Evolutionary conservation across 768 basidiomycete species (phyloP), one percentile per base, ranked within the genome.

Genomic region (Tylopilus subfusipes): DNA sequence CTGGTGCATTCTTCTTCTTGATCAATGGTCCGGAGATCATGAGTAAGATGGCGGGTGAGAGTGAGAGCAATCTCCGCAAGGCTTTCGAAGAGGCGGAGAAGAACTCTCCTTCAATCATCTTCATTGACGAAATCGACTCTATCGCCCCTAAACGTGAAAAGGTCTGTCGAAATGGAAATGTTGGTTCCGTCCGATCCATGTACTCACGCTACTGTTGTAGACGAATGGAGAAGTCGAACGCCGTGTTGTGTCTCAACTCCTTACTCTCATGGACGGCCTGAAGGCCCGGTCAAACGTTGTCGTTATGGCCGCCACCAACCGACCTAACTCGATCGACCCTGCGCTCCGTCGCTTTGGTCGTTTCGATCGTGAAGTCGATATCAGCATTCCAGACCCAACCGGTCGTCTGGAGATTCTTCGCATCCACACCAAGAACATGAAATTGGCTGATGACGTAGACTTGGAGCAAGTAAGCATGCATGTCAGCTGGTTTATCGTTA

Each of bases 381-480:
- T 99, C 58, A 93, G 97, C 66, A 98, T 99, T 62, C 97, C 97
- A 42, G 97, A 99, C 73, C 97, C 97, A 0, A 98, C 96, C 55
- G 97, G 97, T 52, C 96, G 97, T 74, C 84, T 98, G 42, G 97
- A 99, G 71, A 99, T 98, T 67, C 87, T 98, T 57, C 90, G 96
- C 49, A 98, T 99, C 57, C 97, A 98, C 80, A 98, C 97, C 53
- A 98, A 98, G 86, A 98, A 99, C 78, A 98, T 99, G 97, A 99
- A 98, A 75, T 80, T 98, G 46, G 83, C 73, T 24, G 95, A 98
- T 53, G 96, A 98, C 62, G 97, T 98, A 34, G 97, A 99, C 67
- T 84, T 98, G 55, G 97, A 99, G 73, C 92, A 93, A 78, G 90
- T 87, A 63, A 54, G 47, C 48, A 42, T 36, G 24, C 2, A 31